Evolutionary conservation across 2,329 filamentous ascomycete genomes (phyloP).

Genomic region (Tetracladium maxilliforme): DNA sequence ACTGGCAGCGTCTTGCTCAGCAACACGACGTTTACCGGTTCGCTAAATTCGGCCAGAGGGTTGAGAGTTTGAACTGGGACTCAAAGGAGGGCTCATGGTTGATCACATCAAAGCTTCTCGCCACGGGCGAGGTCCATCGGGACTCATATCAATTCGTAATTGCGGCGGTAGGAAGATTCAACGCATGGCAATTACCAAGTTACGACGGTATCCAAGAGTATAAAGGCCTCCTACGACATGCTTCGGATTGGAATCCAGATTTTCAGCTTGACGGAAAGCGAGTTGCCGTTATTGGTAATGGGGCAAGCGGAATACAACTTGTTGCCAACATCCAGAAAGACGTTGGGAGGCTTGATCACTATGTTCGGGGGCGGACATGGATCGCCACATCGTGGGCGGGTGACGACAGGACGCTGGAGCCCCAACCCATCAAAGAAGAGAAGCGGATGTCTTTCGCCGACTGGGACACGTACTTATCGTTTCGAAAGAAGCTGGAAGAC

Average conservation of each 20-base stretch:
- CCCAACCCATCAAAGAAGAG: slow-evolving; percentile 37
- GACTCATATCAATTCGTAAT: slow-evolving; percentile 45
- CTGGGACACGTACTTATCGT: slow-evolving; percentile 42
- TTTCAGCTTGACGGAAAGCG: slow-evolving; percentile 31
- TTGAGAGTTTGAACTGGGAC: slow-evolving; percentile 42
- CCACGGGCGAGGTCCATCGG: slow-evolving; percentile 19
- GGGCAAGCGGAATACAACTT: slow-evolving; percentile 43
- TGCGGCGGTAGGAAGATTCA: slow-evolving; percentile 50
- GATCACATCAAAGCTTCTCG: slow-evolving; percentile 19
- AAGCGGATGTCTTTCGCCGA: slow-evolving; percentile 42
- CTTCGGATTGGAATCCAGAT: slow-evolving; percentile 40
- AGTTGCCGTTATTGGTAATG: slow-evolving; percentile 48
- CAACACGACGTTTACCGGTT: slow-evolving; percentile 51
- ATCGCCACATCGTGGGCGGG: slow-evolving; percentile 47
- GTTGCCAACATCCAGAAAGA: slow-evolving; percentile 33
- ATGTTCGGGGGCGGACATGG: slow-evolving; percentile 52
- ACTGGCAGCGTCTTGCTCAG: slow-evolving; percentile 46
- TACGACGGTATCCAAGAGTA: slow-evolving; percentile 41
- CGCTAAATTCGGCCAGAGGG: slow-evolving; percentile 36
- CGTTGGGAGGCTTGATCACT: slow-evolving; percentile 42
- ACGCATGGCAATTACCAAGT: slow-evolving; percentile 46
- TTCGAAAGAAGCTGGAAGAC: slow-evolving; percentile 39
- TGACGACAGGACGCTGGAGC: slow-evolving; percentile 30
- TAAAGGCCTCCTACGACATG: slow-evolving; percentile 40
- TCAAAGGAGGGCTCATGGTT: slow-evolving; percentile 36